A percentile compares a stretch with the other conserved stretches of the same genome.
Conservation (phyloP, 106 monocot species). For the Amphibolis antarctica region DNA sequence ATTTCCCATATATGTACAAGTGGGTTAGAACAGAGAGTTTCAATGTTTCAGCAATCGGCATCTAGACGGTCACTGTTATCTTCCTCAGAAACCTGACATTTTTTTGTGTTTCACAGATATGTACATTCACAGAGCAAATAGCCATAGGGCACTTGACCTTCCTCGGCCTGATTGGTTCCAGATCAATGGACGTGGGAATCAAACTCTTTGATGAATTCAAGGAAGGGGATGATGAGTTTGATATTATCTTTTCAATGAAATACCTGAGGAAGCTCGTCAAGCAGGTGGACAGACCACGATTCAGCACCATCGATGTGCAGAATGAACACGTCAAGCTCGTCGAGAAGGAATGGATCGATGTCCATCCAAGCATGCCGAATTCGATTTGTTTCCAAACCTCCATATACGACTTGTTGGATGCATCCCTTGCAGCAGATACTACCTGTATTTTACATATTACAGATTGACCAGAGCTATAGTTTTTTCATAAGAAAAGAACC, state of each 20-base stretch:
- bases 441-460: background rate
- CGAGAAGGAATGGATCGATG: conserved; percentile 16
- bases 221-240: conserved; percentile 17
- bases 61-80: no score
- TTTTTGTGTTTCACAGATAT: conserved; percentile 28
- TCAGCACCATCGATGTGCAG: conserved; percentile 20
- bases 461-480: background rate
- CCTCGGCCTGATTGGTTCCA: conserved; percentile 28
- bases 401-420: conserved; percentile 20
- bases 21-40: no score
- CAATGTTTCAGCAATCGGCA: no score
- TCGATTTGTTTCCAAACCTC: conserved; percentile 28
- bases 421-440: background rate
- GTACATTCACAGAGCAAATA: conserved; percentile 24
- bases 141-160: conserved; percentile 29
- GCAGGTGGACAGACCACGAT: conserved; percentile 23
- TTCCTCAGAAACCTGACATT: background rate
- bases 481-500: background rate
- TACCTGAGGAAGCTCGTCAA: conserved; percentile 28
- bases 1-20: no score
- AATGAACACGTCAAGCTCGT: conserved; percentile 29
- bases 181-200: conserved; percentile 29
- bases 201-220: conserved; percentile 17
- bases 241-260: conserved; percentile 43
- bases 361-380: conserved; percentile 23